Evolutionary conservation across 768 basidiomycete species (phyloP), one percentile per base, ranked within the genome.

Genomic region (Podaxis carcinomalis): DNA sequence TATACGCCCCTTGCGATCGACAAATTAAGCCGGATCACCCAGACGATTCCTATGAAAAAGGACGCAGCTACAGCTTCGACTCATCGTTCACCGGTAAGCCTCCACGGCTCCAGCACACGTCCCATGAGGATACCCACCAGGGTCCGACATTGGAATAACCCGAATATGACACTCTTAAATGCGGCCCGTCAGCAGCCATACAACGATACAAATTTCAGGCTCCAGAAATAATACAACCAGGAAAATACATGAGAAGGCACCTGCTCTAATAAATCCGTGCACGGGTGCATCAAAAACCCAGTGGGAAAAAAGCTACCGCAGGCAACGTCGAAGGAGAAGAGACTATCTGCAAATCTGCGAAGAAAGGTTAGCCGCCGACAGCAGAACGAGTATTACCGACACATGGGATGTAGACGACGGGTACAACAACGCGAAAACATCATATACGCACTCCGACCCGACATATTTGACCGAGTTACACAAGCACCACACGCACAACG

Each of bases 271-370:
- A 52, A 52, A 52, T 52, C 51, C 51, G n/a, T 44, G 42, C 37
- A 9, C 39, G 40, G 55, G 23, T 56, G 40, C 55, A 25, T 44
- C 40, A 16, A 44, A 44, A 44, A 52, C 58, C 49, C 58, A 51
- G 50, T 25, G 58, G 58, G 50, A 40, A 19, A 59, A 59, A 59
- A 59, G 50, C 58, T 59, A 52, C 49, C 36, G 58, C 58, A 42
- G 58, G 58, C 58, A 59, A 59, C 23, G 58, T 59, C 36, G 50
- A 59, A 59, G 32, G 49, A 39, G 58, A 59, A 59, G 27, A 40
- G 11, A 13, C n/a, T 59, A 23, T 19, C n/a, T 44, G 9, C 42
- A n/a, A 44, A 44, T 6, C 42, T 44, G 19, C 7, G 36, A 35
- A 35, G 23, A 19, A 16, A 14, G 10, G 42, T 27, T 23, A 56